A percentile compares a stretch with the other conserved stretches of the same genome.
Conservation (phyloP, 108 stramenopile genomes). For the Fragilaria crotonensis region DNA sequence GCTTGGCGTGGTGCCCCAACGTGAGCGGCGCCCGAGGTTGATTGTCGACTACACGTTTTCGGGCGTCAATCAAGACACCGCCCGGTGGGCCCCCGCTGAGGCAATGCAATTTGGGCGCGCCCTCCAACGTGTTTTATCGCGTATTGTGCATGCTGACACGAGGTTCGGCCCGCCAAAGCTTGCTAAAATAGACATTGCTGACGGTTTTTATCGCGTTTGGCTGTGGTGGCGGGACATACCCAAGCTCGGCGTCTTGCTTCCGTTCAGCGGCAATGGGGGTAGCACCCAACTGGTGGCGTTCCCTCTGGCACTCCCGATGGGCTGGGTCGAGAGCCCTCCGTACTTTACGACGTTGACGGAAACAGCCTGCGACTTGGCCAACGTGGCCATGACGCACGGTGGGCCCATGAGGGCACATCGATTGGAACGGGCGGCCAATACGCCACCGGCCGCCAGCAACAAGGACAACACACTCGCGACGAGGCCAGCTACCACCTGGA, state of each 20-base stretch:
- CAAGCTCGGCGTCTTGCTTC: slow-evolving; percentile 1
- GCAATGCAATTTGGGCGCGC: slow-evolving; percentile 28
- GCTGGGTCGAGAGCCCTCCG: slow-evolving; percentile 7
- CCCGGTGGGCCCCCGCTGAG: slow-evolving; percentile 1
- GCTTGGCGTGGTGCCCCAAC: too few relatives aligned
- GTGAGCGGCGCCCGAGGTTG: too few relatives aligned
- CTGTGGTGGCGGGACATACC: slow-evolving; percentile 4
- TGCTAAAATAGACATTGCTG: too few relatives aligned
- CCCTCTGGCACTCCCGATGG: slow-evolving; percentile 12
- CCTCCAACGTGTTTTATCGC: slow-evolving; percentile 7
- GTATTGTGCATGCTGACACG: slow-evolving; percentile 6
- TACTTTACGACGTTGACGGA: slow-evolving; percentile 5
- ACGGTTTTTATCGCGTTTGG: slow-evolving; percentile 20
- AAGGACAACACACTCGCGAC: too few relatives aligned
- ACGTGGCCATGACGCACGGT: background rate
- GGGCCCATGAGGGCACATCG: slow-evolving; percentile 5
- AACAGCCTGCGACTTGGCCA: background rate
- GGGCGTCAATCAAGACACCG: slow-evolving; percentile 6
- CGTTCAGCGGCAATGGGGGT: background rate
- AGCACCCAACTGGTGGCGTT: slow-evolving; percentile 4
- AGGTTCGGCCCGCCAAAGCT: slow-evolving; percentile 7
- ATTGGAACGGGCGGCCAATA: slow-evolving; percentile 16
- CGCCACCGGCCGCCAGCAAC: too few relatives aligned
- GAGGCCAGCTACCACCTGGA: too few relatives aligned
- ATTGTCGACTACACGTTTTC: slow-evolving; percentile 23